Evolutionary conservation across 2,329 filamentous ascomycete genomes (phyloP), one percentile per base, ranked within the genome.

Genomic region (Cytospora schulzeri): DNA sequence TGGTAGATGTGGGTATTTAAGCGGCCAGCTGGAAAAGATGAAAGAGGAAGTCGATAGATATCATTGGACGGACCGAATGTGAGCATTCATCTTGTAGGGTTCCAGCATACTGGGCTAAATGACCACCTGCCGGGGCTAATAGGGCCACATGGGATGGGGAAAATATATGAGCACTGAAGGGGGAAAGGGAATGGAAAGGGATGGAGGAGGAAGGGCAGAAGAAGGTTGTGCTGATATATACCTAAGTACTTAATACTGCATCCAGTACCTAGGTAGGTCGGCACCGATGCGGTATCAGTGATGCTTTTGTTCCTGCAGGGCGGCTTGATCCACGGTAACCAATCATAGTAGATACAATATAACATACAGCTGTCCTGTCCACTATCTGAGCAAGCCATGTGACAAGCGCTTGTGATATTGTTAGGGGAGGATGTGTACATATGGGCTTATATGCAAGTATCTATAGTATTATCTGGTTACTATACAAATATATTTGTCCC

Each of bases 291-390:
- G 12, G 33, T 35, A 35, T 5, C 33, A 41, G 41, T 15, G 22
- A 41, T 55, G 26, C 38, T 51, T 45, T n/a, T 33, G 52, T 62
- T 62, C 60, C 60, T 62, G 52, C 52, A 62, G 60, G n/a, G 48
- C 56, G 59, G 45, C 50, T 26, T 5, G 24, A 48, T 28, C 59
- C 59, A 55, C 41, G 35, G 35, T 38, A 19, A 19, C 35, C 35
- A 38, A 38, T 38, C 35, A 38, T n/a, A 38, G 15, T 19, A 38
- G 15, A 54, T 45, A 52, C 28, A 61, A 28, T 28, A 22, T 12
- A 26, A n/a, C 15, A 8, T 14, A 12, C 24, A 48, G 35, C 35
- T 55, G 59, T 61, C 59, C 35, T 55, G 59, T 61, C 59, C 31
- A 52, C 41, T 31, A 55, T 24, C 17, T 28, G 33, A n/a, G 35